phyloP scores from a whole-genome alignment of 495 filamentous ascomycete species.

The Talaromyces liani region DNA sequence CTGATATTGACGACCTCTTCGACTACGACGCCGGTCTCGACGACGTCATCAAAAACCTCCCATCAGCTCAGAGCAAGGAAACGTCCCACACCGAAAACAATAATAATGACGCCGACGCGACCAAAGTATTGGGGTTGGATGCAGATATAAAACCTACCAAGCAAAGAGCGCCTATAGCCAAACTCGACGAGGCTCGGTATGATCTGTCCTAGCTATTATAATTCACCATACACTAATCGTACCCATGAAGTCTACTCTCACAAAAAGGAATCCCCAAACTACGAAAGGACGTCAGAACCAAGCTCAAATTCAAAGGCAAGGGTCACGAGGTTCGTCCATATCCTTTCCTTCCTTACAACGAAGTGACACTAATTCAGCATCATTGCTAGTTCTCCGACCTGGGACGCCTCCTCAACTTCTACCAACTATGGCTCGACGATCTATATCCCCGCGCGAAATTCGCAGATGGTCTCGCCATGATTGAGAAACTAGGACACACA shows the following conservation, averaged over 20 bases:
- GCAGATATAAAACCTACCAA: constrained; percentile 76
- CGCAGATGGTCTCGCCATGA: constrained; percentile 78
- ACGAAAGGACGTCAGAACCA: constrained; percentile 58
- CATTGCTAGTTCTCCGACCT: constrained; percentile 73
- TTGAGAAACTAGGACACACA: constrained; percentile 89
- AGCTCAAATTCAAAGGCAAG: constrained; percentile 81
- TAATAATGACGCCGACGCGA: constrained; percentile 25
- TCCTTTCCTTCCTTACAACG: not conserved
- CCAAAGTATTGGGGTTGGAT: constrained; percentile 56
- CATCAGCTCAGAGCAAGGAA: constrained; percentile 23
- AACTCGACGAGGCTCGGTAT: constrained; percentile 76
- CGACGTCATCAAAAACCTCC: constrained; percentile 38
- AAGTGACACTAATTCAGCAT: not conserved
- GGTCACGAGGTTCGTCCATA: constrained; percentile 68
- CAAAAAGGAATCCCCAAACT: constrained; percentile 78
- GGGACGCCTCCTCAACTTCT: constrained; percentile 74
- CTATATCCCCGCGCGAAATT: constrained; percentile 94
- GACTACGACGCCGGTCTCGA: constrained; percentile 59
- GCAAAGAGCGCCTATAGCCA: constrained; percentile 67
- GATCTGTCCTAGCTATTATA: constrained; percentile 6
- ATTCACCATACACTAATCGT: not conserved
- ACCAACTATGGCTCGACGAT: constrained; percentile 96
- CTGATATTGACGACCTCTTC: constrained; percentile 54
- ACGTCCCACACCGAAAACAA: constrained; percentile 19
- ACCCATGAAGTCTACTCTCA: constrained; percentile 58